Base-by-base conservation (phyloP, 345 rosid genomes). In the Pistacia integerrima region DNA sequence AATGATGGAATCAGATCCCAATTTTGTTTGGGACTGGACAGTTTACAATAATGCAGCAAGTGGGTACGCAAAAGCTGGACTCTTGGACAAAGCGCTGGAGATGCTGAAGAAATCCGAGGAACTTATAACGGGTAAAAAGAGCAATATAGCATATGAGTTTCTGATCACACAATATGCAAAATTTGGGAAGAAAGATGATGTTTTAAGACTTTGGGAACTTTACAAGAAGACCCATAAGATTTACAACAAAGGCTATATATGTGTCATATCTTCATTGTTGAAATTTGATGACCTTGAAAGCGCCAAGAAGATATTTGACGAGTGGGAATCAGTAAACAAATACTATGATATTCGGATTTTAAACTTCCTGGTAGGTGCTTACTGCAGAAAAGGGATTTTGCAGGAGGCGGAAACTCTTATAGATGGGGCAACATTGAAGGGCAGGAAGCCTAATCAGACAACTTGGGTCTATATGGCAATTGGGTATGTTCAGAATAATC, bases 151-250 rank as follows among this genome's bases (percentile, higher is more conserved):
- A 5, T 85, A 81, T 54, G 12, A 79, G 38, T 64, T 5, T 65
- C 80, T 84, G 22, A 35, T 86, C 30, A 79, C 82, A 4, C 77
- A 55, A 2, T 82, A 88, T 71, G 79, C 89, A n/a, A 65, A 56
- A 33, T 64, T 18, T 1, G 83, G 88, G 70, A 79, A 74, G 72
- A 86, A 81, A 80, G 84, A 86, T 38, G 89, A 84, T 64, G 82
- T 83, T 52, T 20, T 75, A 63, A 78, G 88, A 74, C 3, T 84
- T 58, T 88, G 91, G 89, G 76, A 83, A 74, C 36, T 64, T n/a
- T 81, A 72, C 74, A 78, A 79, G 80, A 72, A 74, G 60, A 61
- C 57, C 2, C 20, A 0, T 1, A 79, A 38, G 73, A n/a, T n/a
- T n/a, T n/a, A n/a, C n/a, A n/a, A n/a, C n/a, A n/a, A n/a, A n/a